A percentile compares a stretch with the other conserved stretches of the same genome.
Conservation (phyloP, 2,329 filamentous ascomycete species). For the Pseudogymnoascus sp. region DNA sequence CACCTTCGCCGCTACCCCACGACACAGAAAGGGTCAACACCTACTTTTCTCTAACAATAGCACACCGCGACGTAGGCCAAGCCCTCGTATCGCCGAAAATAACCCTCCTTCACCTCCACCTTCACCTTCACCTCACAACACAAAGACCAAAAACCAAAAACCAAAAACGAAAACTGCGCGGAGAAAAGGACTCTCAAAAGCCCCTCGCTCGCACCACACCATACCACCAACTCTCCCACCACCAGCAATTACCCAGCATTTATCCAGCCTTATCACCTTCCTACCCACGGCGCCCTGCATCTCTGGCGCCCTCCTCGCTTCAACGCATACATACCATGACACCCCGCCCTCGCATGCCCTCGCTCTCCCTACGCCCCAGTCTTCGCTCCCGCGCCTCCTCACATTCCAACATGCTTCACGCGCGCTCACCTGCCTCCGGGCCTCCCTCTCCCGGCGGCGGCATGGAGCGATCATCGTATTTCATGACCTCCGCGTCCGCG, state of each 20-base stretch:
- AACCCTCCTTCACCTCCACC: neutral
- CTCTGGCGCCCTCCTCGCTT: neutral
- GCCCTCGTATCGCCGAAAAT: neutral
- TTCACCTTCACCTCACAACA: neutral
- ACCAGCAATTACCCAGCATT: neutral
- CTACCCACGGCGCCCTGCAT: neutral
- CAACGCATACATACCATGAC: neutral
- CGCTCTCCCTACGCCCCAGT: neutral
- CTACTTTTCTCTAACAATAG: neutral
- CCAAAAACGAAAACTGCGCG: neutral
- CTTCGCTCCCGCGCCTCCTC: neutral
- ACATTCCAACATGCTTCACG: neutral
- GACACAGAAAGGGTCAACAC: neutral
- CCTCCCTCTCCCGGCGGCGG: neutral
- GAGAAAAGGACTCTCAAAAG: neutral
- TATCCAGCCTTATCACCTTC: neutral
- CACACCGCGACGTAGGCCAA: neutral
- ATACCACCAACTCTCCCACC: neutral
- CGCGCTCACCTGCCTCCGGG: neutral
- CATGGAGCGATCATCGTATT: neutral
- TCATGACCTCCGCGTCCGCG: neutral
- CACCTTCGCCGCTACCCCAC: neutral
- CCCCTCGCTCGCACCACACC: neutral
- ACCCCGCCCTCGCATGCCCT: neutral
- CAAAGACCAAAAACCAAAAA: too few relatives aligned